These are phyloP conservation scores for Mycosphaerella arachidis DNA, from an alignment of 2,329 filamentous ascomycete genomes.

Conservation along the genomic window DNA sequence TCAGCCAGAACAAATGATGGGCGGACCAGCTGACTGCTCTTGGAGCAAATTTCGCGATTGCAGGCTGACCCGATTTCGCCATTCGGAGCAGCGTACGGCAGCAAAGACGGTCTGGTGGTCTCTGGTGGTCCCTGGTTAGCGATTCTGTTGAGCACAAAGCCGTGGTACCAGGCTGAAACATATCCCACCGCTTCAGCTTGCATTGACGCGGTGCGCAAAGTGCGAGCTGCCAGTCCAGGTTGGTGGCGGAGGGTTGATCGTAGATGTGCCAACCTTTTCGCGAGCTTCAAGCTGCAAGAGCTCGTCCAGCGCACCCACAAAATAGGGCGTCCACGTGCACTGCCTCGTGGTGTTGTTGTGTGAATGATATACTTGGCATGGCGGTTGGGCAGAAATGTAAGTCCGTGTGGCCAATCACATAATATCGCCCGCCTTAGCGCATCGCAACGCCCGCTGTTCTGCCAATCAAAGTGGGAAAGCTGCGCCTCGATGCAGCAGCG, in stretches of 20 bases:
- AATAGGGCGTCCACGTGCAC: background rate
- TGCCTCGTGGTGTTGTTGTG: background rate
- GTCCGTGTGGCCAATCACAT: background rate
- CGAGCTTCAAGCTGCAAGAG: background rate
- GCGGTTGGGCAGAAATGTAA: background rate
- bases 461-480: background rate
- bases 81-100: background rate
- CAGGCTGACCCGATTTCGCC: background rate
- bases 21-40: background rate
- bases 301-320: background rate
- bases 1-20: background rate
- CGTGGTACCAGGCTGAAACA: slow-evolving; percentile 3
- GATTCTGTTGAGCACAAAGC: background rate
- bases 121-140: background rate
- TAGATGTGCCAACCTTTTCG: background rate
- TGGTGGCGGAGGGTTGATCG: background rate
- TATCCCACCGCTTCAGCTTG: background rate
- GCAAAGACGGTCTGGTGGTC: background rate
- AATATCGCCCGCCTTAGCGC: background rate
- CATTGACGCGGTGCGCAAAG: background rate
- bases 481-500: background rate
- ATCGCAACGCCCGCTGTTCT: too few relatives aligned
- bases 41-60: background rate
- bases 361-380: background rate
- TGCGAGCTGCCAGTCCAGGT: slow-evolving; percentile 1